Evolutionary conservation across 345 rosid species (phyloP), one percentile per base, ranked within the genome.

Genomic region (Acer yangbiense): DNA sequence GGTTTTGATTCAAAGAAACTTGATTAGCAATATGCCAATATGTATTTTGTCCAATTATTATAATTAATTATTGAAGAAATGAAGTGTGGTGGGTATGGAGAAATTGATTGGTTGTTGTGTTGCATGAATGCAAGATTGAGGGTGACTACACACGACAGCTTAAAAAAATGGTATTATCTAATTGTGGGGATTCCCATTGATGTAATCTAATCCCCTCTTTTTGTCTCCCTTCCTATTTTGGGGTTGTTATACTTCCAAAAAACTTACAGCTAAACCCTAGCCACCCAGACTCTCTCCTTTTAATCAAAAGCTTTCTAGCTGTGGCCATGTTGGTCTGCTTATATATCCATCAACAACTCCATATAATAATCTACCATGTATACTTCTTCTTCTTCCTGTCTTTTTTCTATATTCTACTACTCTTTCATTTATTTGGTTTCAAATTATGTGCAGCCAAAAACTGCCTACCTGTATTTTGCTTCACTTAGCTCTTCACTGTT

Each of bases 51-150:
- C 73, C 54, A 75, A 67, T 78, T 35, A 35, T 35, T 35, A 35
- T 77, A 77, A 69, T 77, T 74, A 35, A 68, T 57, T 83, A 81
- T 83, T 12, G 54, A 75, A 76, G 64, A 72, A 81, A 77, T 76
- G n/a, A 76, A 58, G 39, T 35, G 6, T 35, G 39, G 57, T 73
- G 69, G 72, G 74, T 60, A 77, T 81, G 75, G 78, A 83, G 87
- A 81, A 76, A 74, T 77, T 82, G 79, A 83, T 82, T 74, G 80
- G 79, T 74, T 86, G 89, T 75, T 86, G 39, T 35, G 39, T 79
- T 85, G 85, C 85, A 86, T 85, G 88, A 78, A 79, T 70, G 83
- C 84, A 84, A 71, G 87, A 73, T 64, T 72, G 79, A 83, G 77
- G 57, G 80, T 81, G 90, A 80, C 83, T 76, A 71, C 75, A 80